Conservation (phyloP, 352 stramenopile genomes). For the Globisporangium middletonii region DNA sequence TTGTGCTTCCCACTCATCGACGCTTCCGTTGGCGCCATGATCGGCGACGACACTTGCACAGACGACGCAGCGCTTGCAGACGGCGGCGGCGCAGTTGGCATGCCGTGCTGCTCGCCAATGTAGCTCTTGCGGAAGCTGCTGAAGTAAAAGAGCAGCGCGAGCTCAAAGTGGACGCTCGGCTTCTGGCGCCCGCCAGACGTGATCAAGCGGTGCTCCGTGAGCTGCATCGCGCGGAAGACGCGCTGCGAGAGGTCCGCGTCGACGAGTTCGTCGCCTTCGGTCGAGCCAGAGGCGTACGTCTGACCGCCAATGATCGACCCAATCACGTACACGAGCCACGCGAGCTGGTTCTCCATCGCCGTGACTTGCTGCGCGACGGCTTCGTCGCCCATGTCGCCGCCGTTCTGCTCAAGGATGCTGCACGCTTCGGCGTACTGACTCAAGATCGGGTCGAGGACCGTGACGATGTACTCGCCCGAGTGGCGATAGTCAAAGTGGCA, state of each 20-base stretch:
- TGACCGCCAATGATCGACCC: conserved; percentile 95
- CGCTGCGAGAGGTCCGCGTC: conserved; percentile 95
- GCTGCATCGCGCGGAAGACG: conserved; percentile 94
- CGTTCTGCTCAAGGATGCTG: conserved; percentile 63
- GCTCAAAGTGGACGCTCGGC: conserved; percentile 91
- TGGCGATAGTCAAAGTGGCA: conserved; percentile 95
- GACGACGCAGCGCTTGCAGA: conserved; percentile 18
- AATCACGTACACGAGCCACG: conserved; percentile 97
- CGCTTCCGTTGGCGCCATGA: conserved; percentile 71
- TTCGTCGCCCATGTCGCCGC: conserved; percentile 32
- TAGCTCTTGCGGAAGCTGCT: conserved; percentile 91
- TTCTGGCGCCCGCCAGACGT: conserved; percentile 73
- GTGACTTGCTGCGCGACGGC: conserved; percentile 53
- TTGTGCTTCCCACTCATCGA: conserved; percentile 91
- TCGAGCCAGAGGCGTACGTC: conserved; percentile 89
- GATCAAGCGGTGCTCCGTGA: conserved; percentile 94
- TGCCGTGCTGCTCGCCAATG: conserved; percentile 88
- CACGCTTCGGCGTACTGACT: conserved; percentile 90
- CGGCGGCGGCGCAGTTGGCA: conserved; percentile 66
- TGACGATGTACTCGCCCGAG: conserved; percentile 91
- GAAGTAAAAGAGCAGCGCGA: conserved; percentile 96
- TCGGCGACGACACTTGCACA: conserved; percentile 41
- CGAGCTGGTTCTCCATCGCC: conserved; percentile 93
- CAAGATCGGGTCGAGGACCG: conserved; percentile 94
- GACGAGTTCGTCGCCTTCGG: conserved; percentile 92